Evolutionary conservation across 2,329 filamentous ascomycete genomes (phyloP).

Genomic region (Cercospora berteroae): DNA sequence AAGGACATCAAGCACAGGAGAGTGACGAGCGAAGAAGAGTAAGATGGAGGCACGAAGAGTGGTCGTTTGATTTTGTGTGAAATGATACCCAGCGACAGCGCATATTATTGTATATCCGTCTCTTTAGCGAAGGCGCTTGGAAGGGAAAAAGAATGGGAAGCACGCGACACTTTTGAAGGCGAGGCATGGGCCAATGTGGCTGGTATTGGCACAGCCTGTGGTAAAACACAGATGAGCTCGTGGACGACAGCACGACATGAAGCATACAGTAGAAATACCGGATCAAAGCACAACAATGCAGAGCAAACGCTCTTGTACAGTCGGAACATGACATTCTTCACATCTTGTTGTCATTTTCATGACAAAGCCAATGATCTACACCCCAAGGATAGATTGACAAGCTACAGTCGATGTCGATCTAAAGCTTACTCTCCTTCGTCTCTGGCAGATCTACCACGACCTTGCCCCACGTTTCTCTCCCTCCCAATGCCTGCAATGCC

Average conservation of each 20-base stretch:
- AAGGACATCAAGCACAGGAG: constrained; percentile 23
- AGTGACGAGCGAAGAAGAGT: constrained; percentile 23
- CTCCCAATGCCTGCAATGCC: constrained; percentile 74
- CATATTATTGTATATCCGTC: constrained; percentile 4
- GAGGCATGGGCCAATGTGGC: not conserved
- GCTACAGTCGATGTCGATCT: constrained; percentile 8
- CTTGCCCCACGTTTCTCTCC: constrained; percentile 89
- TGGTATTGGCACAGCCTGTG: not conserved
- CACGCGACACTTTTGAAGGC: not conserved
- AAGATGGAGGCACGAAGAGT: constrained; percentile 7
- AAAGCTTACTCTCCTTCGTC: constrained; percentile 49
- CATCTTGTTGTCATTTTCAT: not conserved
- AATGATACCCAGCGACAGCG: not conserved
- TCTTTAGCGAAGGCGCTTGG: constrained; percentile 21
- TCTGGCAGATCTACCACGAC: constrained; percentile 85
- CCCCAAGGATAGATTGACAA: not conserved
- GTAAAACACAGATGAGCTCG: not conserved
- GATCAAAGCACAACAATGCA: not conserved
- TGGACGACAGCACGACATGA: not conserved
- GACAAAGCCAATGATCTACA: not conserved
- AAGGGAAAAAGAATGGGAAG: not conserved
- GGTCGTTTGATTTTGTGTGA: not conserved
- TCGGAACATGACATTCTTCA: not conserved
- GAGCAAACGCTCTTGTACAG: not conserved
- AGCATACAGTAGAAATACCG: not conserved